Evolutionary conservation across 441 rosid genomes (phyloP), one percentile per base, ranked within the genome.

Genomic region (Rhodomyrtus psidioides): DNA sequence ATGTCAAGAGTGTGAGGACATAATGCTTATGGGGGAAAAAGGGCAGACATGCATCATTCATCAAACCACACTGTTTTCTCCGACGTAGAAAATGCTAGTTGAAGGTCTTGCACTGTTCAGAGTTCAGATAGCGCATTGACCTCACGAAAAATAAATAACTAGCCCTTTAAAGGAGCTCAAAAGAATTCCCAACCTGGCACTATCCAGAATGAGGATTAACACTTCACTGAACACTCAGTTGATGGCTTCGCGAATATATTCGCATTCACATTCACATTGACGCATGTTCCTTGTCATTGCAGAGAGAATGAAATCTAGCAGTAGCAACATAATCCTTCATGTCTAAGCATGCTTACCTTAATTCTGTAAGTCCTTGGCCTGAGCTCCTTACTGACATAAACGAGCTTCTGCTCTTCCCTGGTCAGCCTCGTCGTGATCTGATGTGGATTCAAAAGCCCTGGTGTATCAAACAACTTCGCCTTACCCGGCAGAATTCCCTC

Each of bases 291-390:
- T 14, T 59, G 39, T 59, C 39, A 27, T 27, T 15, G 21, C 21
- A 15, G 34, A 59, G 39, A 59, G 70, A 59, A 28, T 59, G 70
- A 27, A 59, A 27, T 21, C 51, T 21, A 39, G 49, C 75, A 4
- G 44, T 30, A 62, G 75, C 44, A 30, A 62, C 75, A 30, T 62
- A 39, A 62, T 62, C 75, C 75, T 8, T 30, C 75, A 30, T 62
- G 44, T 62, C 75, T 62, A 83, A 88, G 53, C 34, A 88, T 65
- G 90, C 94, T 83, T 83, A 97, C 98, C 96, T 95, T 94, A 90
- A 96, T 92, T 88, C 99, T 94, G 84, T 96, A 97, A 1, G 98
- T 96, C 86, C 98, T 95, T 30, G 99, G 98, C 86, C 91, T 95
- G 90, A 97, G 90, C 91, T 94, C 98, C 88, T 94, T 97, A 56